Percentiles rank a stretch among this genome's conserved stretches.
Conservation (phyloP, 176 grass and related monocot species). For the Oryza longistaminata region DNA sequence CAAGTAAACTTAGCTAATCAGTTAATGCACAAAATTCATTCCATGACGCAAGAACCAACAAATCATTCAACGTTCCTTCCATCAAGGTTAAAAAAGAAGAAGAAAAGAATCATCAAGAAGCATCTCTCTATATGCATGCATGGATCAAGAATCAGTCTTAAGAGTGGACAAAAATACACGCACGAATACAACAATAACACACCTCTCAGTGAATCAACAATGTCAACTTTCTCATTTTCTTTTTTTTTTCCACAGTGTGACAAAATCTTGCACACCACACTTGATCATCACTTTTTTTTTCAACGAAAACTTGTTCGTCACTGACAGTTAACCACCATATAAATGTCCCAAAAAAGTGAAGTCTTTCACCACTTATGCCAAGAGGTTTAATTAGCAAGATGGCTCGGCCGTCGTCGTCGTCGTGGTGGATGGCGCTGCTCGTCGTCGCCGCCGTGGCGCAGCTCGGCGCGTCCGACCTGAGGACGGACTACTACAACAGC, state of each 20-base stretch:
- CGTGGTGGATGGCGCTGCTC: background rate
- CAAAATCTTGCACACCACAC: slow-evolving; percentile 14
- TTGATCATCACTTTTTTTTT: background rate
- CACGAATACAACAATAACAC: background rate
- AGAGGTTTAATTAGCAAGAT: background rate
- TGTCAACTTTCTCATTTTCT: slow-evolving; percentile 10
- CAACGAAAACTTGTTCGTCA: too few relatives aligned
- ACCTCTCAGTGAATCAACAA: background rate
- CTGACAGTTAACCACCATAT: background rate
- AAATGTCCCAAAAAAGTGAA: background rate
- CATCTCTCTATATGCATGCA: background rate
- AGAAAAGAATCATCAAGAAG: background rate
- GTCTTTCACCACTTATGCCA: background rate
- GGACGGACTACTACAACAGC: slow-evolving; percentile 54
- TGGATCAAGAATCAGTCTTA: slow-evolving; percentile 30
- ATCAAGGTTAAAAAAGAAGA: background rate
- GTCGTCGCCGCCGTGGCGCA: background rate
- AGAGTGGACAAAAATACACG: slow-evolving; percentile 2
- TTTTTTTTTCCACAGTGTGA: background rate
- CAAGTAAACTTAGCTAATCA: background rate
- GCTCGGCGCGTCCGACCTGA: slow-evolving; percentile 51
- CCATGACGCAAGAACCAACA: slow-evolving; percentile 2
- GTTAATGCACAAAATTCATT: background rate
- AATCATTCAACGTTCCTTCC: background rate
- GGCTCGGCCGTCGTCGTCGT: slow-evolving; percentile 3